Conservation (phyloP, 1,139 yeast genomes). For the Candida sp. region DNA sequence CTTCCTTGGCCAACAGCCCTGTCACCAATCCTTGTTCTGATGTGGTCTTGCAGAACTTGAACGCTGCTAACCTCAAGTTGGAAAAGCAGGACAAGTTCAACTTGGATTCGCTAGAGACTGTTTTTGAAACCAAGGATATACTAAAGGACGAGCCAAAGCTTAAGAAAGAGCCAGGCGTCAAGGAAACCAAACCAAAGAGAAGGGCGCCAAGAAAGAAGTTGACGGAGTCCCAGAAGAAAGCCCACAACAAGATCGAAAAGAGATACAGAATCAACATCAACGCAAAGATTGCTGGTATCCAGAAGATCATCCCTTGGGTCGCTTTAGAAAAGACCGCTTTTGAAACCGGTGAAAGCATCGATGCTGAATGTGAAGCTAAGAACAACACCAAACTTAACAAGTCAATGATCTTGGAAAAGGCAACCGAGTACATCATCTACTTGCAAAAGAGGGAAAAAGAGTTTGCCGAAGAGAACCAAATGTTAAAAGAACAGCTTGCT, state of each 20-base stretch:
- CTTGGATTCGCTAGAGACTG: conserved; percentile 24
- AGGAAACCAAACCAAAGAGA: conserved; percentile 21
- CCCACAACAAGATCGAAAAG: conserved; percentile 74
- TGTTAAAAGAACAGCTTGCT: conserved; percentile 12
- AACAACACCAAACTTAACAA: conserved; percentile 49
- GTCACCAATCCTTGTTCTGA: conserved; percentile 5
- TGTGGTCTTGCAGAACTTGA: conserved; percentile 3
- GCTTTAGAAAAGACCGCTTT: conserved; percentile 63
- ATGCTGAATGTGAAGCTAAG: conserved; percentile 19
- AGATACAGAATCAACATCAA: conserved; percentile 75
- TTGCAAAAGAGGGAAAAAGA: conserved; percentile 18
- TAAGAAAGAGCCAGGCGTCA: background rate
- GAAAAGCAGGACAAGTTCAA: conserved; percentile 15
- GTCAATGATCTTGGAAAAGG: conserved; percentile 68
- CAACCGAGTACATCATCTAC: conserved; percentile 60
- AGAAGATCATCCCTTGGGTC: conserved; percentile 67
- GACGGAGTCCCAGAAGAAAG: conserved; percentile 66
- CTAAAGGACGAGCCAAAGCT: conserved; percentile 18
- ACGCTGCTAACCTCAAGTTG: conserved; percentile 15
- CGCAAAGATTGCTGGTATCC: conserved; percentile 70
- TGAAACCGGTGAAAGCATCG: conserved; percentile 41
- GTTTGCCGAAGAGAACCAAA: conserved; percentile 14
- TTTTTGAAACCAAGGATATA: conserved; percentile 30
- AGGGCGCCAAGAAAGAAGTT: conserved; percentile 61
- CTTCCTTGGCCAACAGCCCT: conserved; percentile 13